These are phyloP conservation scores for Zygosaccharomyces bisporus DNA, from an alignment of 805 yeast species.

Conservation along the genomic window DNA sequence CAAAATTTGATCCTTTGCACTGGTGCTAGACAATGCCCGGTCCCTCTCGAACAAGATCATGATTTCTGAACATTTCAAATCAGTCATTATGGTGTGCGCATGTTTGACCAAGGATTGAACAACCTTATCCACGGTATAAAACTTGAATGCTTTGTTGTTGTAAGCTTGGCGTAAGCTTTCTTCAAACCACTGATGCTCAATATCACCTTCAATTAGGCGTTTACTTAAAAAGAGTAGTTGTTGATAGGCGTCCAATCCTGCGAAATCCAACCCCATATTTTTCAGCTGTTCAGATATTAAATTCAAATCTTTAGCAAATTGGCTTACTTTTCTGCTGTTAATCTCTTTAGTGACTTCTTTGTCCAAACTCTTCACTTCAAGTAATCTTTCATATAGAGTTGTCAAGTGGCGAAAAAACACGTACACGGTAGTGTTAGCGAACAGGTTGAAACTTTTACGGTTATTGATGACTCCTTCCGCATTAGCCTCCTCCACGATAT, in stretches of 20 bases:
- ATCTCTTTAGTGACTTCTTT: conserved; percentile 71
- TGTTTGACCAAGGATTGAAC: conserved; percentile 81
- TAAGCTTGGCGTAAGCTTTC: conserved; percentile 93
- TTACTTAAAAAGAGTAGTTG: conserved; percentile 76
- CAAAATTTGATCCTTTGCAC: conserved; percentile 82
- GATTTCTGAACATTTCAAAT: conserved; percentile 74
- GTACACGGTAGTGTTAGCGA: conserved; percentile 84
- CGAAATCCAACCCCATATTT: conserved; percentile 73
- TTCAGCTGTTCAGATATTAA: conserved; percentile 74
- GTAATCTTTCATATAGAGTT: conserved; percentile 73
- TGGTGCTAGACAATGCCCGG: conserved; percentile 57
- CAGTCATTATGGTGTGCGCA: conserved; percentile 78
- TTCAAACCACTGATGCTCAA: conserved; percentile 93
- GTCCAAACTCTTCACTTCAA: conserved; percentile 71
- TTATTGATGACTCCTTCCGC: conserved; percentile 31
- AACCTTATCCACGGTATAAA: conserved; percentile 91
- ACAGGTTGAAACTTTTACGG: conserved; percentile 66
- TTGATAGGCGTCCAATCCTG: conserved; percentile 64
- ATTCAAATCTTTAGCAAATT: conserved; percentile 84
- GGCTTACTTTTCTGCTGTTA: conserved; percentile 54
- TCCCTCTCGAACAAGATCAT: conserved; percentile 79
- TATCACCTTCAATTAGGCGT: conserved; percentile 76
- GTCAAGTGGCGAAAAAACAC: conserved; percentile 84
- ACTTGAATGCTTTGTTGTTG: conserved; percentile 85
- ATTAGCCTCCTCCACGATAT: conserved; percentile 32